phyloP scores from a whole-genome alignment of 345 rosid genomes.

The Arabidopsis arenosa region DNA sequence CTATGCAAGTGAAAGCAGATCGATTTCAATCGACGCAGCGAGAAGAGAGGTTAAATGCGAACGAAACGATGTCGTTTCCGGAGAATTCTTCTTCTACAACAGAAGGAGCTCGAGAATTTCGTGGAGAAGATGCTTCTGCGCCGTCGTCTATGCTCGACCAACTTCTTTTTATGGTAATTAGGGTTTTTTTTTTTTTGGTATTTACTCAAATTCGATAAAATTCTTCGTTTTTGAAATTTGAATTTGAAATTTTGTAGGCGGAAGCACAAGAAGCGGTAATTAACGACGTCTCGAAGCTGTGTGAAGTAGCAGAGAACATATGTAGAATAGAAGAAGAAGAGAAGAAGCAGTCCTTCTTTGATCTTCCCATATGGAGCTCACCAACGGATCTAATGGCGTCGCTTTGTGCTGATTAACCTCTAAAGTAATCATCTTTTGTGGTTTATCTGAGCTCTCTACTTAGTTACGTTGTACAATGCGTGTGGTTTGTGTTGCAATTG shows the following conservation, averaged over 20 bases:
- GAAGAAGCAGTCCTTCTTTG: constrained; percentile 48
- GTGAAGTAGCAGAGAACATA: constrained; percentile 69
- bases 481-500: constrained; percentile 3
- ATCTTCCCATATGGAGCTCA: constrained; percentile 80
- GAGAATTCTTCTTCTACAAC: not conserved
- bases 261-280: constrained; percentile 70
- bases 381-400: constrained; percentile 71
- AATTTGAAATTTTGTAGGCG: constrained; percentile 49
- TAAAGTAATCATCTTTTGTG: not conserved
- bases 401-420: constrained; percentile 51
- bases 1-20: constrained; percentile 54
- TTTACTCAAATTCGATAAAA: not conserved
- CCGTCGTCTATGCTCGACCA: constrained; percentile 50
- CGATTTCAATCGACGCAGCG: constrained; percentile 38
- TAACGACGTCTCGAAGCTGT: constrained; percentile 55
- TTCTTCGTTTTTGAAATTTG: not conserved
- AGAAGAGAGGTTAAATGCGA: constrained; percentile 28
- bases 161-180: constrained; percentile 69
- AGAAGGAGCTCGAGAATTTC: not conserved
- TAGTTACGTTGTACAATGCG: constrained; percentile 33
- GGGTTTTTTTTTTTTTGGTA: not conserved
- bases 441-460: constrained; percentile 11
- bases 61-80: constrained; percentile 33
- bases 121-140: constrained; percentile 34
- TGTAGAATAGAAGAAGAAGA: constrained; percentile 58